Base-by-base conservation (phyloP, 768 basidiomycete genomes). In the Lentinula guzmanii region DNA sequence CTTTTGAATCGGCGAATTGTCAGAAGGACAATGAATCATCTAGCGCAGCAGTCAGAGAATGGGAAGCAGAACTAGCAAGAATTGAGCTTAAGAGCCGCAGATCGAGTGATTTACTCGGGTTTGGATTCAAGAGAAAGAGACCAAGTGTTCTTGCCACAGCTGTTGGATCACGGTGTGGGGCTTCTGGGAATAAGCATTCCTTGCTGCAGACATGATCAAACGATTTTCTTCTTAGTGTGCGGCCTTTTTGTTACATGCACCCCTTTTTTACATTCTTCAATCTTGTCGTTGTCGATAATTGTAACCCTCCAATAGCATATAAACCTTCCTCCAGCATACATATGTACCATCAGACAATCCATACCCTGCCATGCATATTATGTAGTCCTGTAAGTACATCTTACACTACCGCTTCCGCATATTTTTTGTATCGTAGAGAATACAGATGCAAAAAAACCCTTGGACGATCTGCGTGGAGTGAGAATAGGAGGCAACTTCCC, bases 1-100 rank as follows among this genome's bases (percentile, higher is more conserved):
- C 50, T 33, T 37, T 18, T 13, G 18, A 18, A 10, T 42, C 59
- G 1, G 9, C 37, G 9, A 31, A 13, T 50, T 15, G 37, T 28
- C 46, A 34, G 15, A 33, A 59, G 33, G 42, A 59, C 51, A 45
- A 37, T 16, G 51, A 48, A 48, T 48, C 46, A 21, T 48, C 34
- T 9, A 41, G 41, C n/a, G 31, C 31, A 18, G 37, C 42, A 15
- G 75, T 84, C 69, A 75, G 78, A 59, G 90, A 86, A 65, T 93
- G 91, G 90, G 91, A 92, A 71, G 85, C 83, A 70, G 89, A 91
- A 76, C 78, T 91, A 50, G 84, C 79, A 62, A 79, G 82, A 63
- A 90, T 91, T 65, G 90, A 91, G 73, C 73, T 77, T 65, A 75
- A 75, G 71, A 88, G 84, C 72, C 82, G 81, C 50, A 72, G 74